These are phyloP conservation scores for Daldinia caldariorum DNA, from an alignment of 495 filamentous ascomycete genomes.

Conservation along the genomic window DNA sequence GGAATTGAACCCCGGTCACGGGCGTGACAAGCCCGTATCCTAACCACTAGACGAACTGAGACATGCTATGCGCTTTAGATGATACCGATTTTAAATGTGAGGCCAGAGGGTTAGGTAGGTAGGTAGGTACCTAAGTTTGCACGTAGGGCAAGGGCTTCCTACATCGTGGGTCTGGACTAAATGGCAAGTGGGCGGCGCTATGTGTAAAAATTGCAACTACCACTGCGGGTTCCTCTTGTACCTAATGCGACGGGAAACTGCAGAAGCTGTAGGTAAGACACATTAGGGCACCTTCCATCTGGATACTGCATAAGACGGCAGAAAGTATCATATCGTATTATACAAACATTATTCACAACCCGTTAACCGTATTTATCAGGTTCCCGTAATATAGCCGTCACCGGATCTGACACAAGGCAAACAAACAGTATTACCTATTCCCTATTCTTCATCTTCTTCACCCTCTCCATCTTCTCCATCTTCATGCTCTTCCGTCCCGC, in stretches of 20 bases:
- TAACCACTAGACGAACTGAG: slow-evolving; percentile 40
- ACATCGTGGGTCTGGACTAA: slow-evolving; percentile 9
- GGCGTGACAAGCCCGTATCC: slow-evolving; percentile 39
- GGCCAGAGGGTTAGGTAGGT: not conserved
- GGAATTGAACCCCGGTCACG: slow-evolving; percentile 55
- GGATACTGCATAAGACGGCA: not conserved
- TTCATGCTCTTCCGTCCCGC: not conserved
- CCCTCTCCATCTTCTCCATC: slow-evolving; percentile 16
- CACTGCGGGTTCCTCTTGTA: not conserved
- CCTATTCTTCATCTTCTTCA: slow-evolving; percentile 9
- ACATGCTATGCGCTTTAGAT: not conserved
- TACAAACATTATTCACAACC: not conserved
- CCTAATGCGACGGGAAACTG: too few relatives aligned
- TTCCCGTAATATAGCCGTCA: not conserved
- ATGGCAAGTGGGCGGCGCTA: slow-evolving; percentile 1
- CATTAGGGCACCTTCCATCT: too few relatives aligned
- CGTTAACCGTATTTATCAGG: not conserved
- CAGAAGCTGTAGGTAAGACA: not conserved
- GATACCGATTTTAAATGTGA: not conserved
- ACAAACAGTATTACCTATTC: not conserved
- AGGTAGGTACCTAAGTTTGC: too few relatives aligned
- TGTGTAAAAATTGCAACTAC: not conserved
- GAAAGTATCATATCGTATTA: not conserved
- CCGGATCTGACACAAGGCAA: not conserved
- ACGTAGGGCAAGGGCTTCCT: not conserved